Evolutionary conservation across 1,139 yeast genomes (phyloP), one percentile per base, ranked within the genome.

Genomic region (Pichia cactophila): DNA sequence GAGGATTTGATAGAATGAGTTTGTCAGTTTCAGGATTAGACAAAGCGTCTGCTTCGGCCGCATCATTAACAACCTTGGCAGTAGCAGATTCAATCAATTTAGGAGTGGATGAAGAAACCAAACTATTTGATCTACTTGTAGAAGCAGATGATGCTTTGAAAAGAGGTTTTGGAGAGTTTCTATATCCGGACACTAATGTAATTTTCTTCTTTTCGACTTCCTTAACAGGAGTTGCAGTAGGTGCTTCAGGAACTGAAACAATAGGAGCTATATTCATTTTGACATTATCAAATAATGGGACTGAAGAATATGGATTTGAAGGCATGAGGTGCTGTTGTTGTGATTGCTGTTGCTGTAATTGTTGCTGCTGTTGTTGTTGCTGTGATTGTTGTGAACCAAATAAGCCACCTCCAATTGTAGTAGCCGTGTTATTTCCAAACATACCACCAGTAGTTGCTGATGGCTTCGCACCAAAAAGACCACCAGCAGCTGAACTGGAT

Each of bases 1-100:
- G 81, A 49, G 80, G 86, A n/a, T 87, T 78, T 2, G 84, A 72
- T 53, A 85, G 66, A 51, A 86, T 83, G 3, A 88, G 82, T 45
- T 77, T 75, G 63, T 85, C 92, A 5, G 85, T 76, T 36, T 69
- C 66, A n/a, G 69, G 54, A 47, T 65, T 69, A 54, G 69, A 65
- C 17, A 72, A 47, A 53, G 58, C 54, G 35, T 50, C 47, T 12
- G 47, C 33, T 12, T 53, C 56, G 26, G 44, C 43, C 3, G 57
- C 43, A 26, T 50, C 56, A 17, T 50, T 58, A 41, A 57, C 43
- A 17, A 60, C 43, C 17, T 60, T 51, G 9, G 51, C 52, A 38
- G 56, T 62, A 39, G 58, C 65, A n/a, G 64, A 57, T 37, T 58
- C 58, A 33, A 62, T 14, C 48, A 41, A 36, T 55, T 56, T n/a